These are phyloP conservation scores for Pythium insidiosum DNA, from an alignment of 352 stramenopile species.

Conservation along the genomic window DNA sequence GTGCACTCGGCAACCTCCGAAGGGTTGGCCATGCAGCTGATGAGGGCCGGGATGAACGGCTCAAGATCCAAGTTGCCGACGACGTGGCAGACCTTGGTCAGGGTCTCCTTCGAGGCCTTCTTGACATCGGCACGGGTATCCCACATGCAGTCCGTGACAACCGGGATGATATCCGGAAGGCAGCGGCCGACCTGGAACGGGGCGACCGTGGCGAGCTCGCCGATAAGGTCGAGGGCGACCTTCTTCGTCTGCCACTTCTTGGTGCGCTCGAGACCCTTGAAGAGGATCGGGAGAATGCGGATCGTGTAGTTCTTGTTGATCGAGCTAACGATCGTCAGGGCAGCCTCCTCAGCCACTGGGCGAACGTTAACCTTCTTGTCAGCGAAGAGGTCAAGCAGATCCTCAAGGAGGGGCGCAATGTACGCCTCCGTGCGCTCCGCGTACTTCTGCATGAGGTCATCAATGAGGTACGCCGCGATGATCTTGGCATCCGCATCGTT, in stretches of 20 bases:
- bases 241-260: conserved; percentile 98
- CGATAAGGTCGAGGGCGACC: conserved; percentile 92
- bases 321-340: conserved; percentile 74
- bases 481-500: conserved; percentile 58
- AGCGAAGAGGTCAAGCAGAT: conserved; percentile 72
- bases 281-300: conserved; percentile 87
- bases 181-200: conserved; percentile 93
- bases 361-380: conserved; percentile 82
- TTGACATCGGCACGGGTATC: conserved; percentile 99
- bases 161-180: conserved; percentile 96
- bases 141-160: conserved; percentile 97
- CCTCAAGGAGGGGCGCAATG: conserved; percentile 50
- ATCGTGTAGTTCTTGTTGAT: conserved; percentile 86
- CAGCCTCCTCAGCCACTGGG: conserved; percentile 56
- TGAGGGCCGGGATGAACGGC: conserved; percentile 96
- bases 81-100: conserved; percentile 93
- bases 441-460: conserved; percentile 85
- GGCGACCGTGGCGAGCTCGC: conserved; percentile 86
- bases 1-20: conserved; percentile 98
- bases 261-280: conserved; percentile 77
- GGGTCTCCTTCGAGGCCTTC: conserved; percentile 89
- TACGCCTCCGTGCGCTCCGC: conserved; percentile 74
- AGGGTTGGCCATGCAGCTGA: conserved; percentile 96
- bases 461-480: conserved; percentile 65
- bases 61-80: conserved; percentile 99